Conservation (phyloP, 306 rosid genomes). For the Morella rubra region DNA sequence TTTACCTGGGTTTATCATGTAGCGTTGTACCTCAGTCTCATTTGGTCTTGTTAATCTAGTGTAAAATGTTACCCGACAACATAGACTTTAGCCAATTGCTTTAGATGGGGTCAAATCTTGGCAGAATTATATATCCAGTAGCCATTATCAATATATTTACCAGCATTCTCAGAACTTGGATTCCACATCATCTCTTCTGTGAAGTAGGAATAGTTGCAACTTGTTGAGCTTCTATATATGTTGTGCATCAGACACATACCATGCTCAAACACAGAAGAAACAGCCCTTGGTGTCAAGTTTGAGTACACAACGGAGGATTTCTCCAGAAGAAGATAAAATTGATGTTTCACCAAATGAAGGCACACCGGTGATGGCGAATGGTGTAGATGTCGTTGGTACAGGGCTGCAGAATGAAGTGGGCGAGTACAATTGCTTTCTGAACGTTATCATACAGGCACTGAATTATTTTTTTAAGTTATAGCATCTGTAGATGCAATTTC, state of each 20-base stretch:
- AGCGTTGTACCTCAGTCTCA: neutral
- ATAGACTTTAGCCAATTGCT: conserved; percentile 15
- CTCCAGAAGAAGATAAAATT: conserved; percentile 45
- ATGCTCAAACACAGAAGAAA: conserved; percentile 64
- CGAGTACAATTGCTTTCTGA: conserved; percentile 98
- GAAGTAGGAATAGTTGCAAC: conserved; percentile 19
- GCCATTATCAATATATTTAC: conserved; percentile 4
- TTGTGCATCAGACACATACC: conserved; percentile 63
- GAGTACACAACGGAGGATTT: conserved; percentile 39
- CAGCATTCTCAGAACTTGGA: conserved; percentile 8
- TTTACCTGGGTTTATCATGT: neutral
- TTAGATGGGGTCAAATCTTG: conserved; percentile 17
- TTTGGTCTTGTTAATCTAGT: neutral
- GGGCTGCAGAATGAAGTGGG: conserved; percentile 99
- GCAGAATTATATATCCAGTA: conserved; percentile 14
- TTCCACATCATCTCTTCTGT: conserved; percentile 18
- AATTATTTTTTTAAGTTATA: conserved; percentile 21
- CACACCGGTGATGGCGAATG: conserved; percentile 32
- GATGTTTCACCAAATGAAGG: conserved; percentile 42
- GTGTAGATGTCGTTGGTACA: conserved; percentile 58
- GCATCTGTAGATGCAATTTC: conserved; percentile 10
- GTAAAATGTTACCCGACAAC: neutral
- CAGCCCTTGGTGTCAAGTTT: conserved; percentile 44
- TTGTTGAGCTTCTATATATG: conserved; percentile 38
- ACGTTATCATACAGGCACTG: conserved; percentile 91